These are phyloP conservation scores for Camellia oleifera DNA, from an alignment of 179 eudicot genomes.

Conservation along the genomic window DNA sequence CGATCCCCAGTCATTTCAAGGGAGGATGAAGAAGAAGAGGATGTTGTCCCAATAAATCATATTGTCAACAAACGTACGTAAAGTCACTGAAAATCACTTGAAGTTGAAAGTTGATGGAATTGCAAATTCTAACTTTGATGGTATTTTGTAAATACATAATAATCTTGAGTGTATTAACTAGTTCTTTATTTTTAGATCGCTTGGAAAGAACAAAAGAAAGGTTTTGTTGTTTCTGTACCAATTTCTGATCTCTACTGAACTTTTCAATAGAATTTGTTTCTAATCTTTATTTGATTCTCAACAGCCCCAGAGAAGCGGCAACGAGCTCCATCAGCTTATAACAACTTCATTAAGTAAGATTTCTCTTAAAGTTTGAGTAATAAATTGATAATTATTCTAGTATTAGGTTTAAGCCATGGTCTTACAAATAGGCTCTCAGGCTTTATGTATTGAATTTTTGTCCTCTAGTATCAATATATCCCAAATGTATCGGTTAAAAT, in stretches of 20 bases:
- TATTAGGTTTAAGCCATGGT: too few species aligned
- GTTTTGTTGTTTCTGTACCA: too few species aligned
- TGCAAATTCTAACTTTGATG: background rate
- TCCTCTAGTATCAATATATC: too few species aligned
- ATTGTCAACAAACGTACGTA: conserved; percentile 60
- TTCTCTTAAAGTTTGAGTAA: background rate
- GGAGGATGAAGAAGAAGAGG: conserved; percentile 54
- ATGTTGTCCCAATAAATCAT: conserved; percentile 23
- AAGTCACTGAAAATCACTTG: background rate
- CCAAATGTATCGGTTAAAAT: too few species aligned
- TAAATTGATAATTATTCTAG: background rate
- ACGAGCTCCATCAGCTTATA: conserved; percentile 81
- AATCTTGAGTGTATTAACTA: too few species aligned
- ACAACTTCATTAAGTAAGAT: conserved; percentile 15
- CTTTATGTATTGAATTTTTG: background rate
- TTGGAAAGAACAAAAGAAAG: too few species aligned
- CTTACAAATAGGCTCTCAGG: too few species aligned
- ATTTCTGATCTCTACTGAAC: too few species aligned
- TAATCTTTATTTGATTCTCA: conserved; percentile 2
- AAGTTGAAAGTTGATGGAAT: background rate
- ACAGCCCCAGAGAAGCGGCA: conserved; percentile 82
- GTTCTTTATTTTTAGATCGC: too few species aligned
- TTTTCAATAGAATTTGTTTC: background rate
- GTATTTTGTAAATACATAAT: too few species aligned
- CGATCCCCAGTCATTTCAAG: conserved; percentile 43